phyloP scores from a whole-genome alignment of 2,329 filamentous ascomycete species.

The Cercospora canescens region DNA sequence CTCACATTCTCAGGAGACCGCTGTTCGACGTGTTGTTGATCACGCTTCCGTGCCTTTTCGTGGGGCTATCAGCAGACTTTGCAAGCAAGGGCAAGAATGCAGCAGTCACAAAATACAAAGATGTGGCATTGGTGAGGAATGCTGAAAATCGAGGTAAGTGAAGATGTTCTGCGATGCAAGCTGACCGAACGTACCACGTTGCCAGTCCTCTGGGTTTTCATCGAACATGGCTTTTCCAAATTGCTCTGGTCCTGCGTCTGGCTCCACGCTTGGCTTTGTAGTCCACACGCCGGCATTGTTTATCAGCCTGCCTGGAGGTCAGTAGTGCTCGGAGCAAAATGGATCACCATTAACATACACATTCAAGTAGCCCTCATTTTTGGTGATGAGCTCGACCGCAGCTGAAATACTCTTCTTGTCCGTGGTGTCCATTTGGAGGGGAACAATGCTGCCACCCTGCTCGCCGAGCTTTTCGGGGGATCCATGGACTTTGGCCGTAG shows the following conservation, averaged over 20 bases:
- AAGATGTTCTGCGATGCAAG: background rate
- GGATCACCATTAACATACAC: background rate
- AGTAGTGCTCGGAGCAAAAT: background rate
- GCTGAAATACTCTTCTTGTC: conserved; percentile 38
- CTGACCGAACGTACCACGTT: background rate
- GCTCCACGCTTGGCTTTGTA: background rate
- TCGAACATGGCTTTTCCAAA: background rate
- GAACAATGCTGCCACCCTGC: conserved; percentile 35
- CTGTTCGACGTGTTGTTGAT: background rate
- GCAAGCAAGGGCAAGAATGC: background rate
- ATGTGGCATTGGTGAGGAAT: background rate
- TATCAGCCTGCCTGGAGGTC: background rate
- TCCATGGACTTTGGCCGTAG: background rate
- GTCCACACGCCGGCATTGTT: background rate
- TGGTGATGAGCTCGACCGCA: conserved; percentile 36
- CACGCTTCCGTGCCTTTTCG: background rate
- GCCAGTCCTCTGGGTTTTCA: background rate
- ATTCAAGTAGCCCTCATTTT: background rate
- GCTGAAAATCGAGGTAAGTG: background rate
- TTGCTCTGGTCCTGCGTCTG: background rate
- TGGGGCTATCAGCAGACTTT: background rate
- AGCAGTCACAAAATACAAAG: background rate
- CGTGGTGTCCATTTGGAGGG: conserved; percentile 47
- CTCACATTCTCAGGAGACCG: background rate
- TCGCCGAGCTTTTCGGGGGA: background rate